Evolutionary conservation across 495 filamentous ascomycete species (phyloP), one percentile per base, ranked within the genome.

Genomic region (Eremomyces bilateralis): DNA sequence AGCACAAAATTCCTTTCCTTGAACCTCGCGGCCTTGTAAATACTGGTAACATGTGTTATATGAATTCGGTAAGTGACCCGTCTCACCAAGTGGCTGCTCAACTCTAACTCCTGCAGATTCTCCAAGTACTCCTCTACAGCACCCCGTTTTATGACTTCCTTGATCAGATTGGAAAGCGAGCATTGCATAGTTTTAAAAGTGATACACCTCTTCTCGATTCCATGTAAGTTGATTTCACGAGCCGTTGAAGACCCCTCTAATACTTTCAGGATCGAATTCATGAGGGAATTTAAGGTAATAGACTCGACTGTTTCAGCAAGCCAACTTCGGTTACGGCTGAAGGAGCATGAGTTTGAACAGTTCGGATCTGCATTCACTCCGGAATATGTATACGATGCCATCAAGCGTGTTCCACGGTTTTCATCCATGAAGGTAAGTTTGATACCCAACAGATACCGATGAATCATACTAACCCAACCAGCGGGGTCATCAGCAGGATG

Each of bases 41-140:
- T 54, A 90, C 84, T 29, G 88, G 88, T 4, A 97, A 97, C 49
- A 88, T 95, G 83, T 97, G 88, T 57, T 97, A 94, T 60, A 95
- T 97, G 90, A 97, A 95, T 60, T 92, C 88, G 30, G 88, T 95
- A 65, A 60, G 80, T 55, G 17, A 28, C 20, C 17, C 6, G 11
- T 4, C 4, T 25, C 8, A 0, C 38, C 12, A 27, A 33, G 18
- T 20, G 29, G 16, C 38, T 49, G 19, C 48, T 34, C 12, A 12
- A 3, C 13, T 21, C 34, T 11, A 39, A 36, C 46, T 39, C 42
- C 29, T 10, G 6, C 30, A 93, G 83, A 71, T 93, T 50, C 61
- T 97, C 34, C 88, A 97, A 71, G 76, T 88, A 47, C 61, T 97
- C 38, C 64, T 92, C 38, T 93, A 79, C 38, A 95, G 84, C 53